Percentiles rank a stretch among this genome's conserved stretches.
Conservation (phyloP, 805 yeast genomes). For the Metschnikowia vanudenii region DNA sequence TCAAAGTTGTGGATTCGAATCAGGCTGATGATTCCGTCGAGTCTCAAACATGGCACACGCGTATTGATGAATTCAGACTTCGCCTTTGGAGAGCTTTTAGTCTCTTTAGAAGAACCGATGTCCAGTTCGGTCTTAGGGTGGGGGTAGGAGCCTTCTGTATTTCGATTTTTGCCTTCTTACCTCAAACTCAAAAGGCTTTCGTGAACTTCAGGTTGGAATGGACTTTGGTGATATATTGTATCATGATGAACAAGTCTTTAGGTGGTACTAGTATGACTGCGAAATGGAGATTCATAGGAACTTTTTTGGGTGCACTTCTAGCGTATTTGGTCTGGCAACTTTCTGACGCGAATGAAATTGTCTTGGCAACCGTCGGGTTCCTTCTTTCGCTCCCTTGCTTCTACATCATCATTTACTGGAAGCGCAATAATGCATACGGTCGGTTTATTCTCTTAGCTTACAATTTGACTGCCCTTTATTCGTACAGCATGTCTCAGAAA, state of each 20-base stretch:
- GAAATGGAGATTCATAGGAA: conserved; percentile 72
- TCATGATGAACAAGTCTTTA: conserved; percentile 79
- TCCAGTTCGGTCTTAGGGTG: conserved; percentile 76
- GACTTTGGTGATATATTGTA: conserved; percentile 78
- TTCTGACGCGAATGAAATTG: conserved; percentile 53
- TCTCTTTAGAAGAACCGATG: conserved; percentile 59
- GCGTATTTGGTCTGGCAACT: conserved; percentile 62
- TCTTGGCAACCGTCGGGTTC: conserved; percentile 51
- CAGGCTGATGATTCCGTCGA: not conserved
- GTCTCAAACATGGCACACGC: not conserved
- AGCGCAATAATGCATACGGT: conserved; percentile 59
- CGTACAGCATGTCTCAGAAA: conserved; percentile 62
- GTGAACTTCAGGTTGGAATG: conserved; percentile 76
- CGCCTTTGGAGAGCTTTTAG: conserved; percentile 51
- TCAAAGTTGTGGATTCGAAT: conserved; percentile 5
- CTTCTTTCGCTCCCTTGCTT: conserved; percentile 47
- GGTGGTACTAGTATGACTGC: conserved; percentile 84
- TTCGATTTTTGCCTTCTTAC: conserved; percentile 65
- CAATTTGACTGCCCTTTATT: conserved; percentile 74
- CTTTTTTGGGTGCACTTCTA: conserved; percentile 63
- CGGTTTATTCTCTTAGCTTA: conserved; percentile 71
- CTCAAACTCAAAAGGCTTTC: conserved; percentile 52
- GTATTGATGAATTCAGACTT: conserved; percentile 9
- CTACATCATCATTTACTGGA: conserved; percentile 68
- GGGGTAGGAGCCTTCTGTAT: conserved; percentile 72